Base-by-base conservation (phyloP, 148 eudicot genomes). In the Chenopodium formosanum region DNA sequence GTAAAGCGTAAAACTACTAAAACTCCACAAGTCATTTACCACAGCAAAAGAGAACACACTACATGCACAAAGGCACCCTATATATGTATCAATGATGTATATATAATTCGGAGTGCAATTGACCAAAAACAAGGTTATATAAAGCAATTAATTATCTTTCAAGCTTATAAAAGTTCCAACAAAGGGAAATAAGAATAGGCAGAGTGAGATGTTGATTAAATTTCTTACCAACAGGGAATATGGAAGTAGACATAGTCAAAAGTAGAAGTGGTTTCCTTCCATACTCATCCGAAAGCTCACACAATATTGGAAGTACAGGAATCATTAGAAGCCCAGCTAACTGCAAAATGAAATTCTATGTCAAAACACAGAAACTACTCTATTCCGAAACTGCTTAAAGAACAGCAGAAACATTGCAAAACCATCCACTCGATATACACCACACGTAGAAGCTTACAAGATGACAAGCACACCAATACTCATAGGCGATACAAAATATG, bases 231-330 rank as follows among this genome's bases (percentile, higher is more conserved):
- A 76, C 53, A 20, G 87, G 84, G 56, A 81, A 74, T 73, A 81
- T 81, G 8, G 87, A 81, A 10, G 84, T 53, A 46, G 82, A 81
- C 48, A 79, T 73, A 31, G 82, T 85, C 29, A 85, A 60, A 17
- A 85, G 84, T 67, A 85, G 84, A 63, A 85, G 79, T 16, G 87
- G 87, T 74, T 82, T 85, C 73, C 87, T 78, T n/a, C 87, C 87
- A 85, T 81, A 81, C 65, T 85, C 87, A 37, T 85, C 87, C 31
- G 87, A 85, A 69, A 85, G 84, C 52, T 85, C 87, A 69, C 84
- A 81, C 40, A 85, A 22, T 44, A 85, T 10, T 46, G 83, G 83
- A 44, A 85, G 76, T 12, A 81, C 82, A 74, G 82, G 84, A n/a
- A 85, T 81, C 84, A 78, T 78, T 2, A 85, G 71, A 78, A 85